Conservation (phyloP, 2,329 filamentous ascomycete species). For the Davidsoniella eucalypti region DNA sequence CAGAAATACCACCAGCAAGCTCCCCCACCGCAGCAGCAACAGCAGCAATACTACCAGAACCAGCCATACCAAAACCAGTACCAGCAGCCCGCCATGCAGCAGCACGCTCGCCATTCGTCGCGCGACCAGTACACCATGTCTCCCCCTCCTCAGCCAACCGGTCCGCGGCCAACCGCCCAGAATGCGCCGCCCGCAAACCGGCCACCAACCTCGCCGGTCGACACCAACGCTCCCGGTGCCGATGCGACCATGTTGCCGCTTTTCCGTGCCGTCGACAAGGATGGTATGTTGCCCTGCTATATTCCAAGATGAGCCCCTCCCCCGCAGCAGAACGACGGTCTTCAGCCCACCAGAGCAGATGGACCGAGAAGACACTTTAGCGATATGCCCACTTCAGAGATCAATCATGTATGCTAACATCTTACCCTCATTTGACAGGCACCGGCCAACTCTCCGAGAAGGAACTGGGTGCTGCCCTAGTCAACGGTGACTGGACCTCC, state of each 20-base stretch:
- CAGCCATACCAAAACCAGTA: constrained; percentile 3
- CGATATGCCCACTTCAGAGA: too few species aligned
- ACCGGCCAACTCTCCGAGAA: constrained; percentile 70
- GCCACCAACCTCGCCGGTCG: constrained; percentile 47
- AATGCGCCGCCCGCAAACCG: constrained; percentile 41
- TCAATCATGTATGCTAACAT: neutral
- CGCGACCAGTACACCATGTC: constrained; percentile 27
- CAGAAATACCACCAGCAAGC: constrained; percentile 17
- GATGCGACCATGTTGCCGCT: constrained; percentile 67
- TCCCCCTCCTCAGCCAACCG: constrained; percentile 30
- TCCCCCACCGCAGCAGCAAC: constrained; percentile 17
- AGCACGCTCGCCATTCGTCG: constrained; percentile 16
- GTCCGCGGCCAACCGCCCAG: constrained; percentile 25
- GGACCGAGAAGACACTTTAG: too few species aligned
- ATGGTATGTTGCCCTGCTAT: constrained; percentile 34
- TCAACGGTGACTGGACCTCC: constrained; percentile 89
- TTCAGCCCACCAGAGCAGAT: neutral
- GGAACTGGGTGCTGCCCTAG: constrained; percentile 76
- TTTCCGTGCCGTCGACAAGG: constrained; percentile 81
- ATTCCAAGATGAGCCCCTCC: neutral
- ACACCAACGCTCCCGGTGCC: constrained; percentile 29
- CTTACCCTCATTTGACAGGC: constrained; percentile 24
- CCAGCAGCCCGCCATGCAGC: constrained; percentile 1
- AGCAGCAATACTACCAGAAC: constrained; percentile 10
- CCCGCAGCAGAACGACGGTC: neutral